Percentiles rank a stretch among this genome's conserved stretches.
phyloP scores from a whole-genome alignment of 495 filamentous ascomycete species.

The Coniosporium apollinis region DNA sequence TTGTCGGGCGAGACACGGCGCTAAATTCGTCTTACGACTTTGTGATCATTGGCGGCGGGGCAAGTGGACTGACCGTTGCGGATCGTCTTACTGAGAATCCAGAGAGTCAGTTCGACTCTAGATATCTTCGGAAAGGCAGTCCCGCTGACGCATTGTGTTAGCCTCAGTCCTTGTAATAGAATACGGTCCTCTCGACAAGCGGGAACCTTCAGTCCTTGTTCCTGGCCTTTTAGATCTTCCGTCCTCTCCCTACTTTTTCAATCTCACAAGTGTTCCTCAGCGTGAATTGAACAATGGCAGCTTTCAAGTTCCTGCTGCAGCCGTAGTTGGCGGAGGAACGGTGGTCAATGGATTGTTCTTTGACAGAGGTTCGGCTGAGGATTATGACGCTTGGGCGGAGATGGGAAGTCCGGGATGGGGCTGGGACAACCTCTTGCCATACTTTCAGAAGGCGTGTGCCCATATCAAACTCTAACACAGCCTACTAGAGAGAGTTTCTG shows the following conservation, averaged over 20 bases:
- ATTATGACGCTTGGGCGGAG: slow-evolving; percentile 9
- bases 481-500: too few relatives aligned
- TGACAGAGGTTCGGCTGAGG: slow-evolving; percentile 11
- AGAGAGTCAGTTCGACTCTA: too few relatives aligned
- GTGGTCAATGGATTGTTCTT: slow-evolving; percentile 15
- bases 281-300: slow-evolving; percentile 24
- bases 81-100: slow-evolving; percentile 14
- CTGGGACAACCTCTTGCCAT: slow-evolving; percentile 13
- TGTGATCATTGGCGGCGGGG: slow-evolving; percentile 15
- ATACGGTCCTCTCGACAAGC: too few relatives aligned
- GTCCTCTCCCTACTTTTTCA: too few relatives aligned
- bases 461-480: too few relatives aligned
- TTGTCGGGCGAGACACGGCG: too few relatives aligned
- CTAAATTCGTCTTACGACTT: slow-evolving; percentile 14
- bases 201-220: too few relatives aligned
- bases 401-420: slow-evolving; percentile 13
- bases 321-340: slow-evolving; percentile 25
- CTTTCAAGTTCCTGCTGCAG: slow-evolving; percentile 21
- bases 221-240: too few relatives aligned
- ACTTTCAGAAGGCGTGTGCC: slow-evolving; percentile 16
- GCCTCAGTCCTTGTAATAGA: too few relatives aligned
- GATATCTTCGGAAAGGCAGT: too few relatives aligned
- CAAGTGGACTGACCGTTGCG: slow-evolving; percentile 14
- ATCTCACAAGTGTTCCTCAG: slow-evolving; percentile 21
- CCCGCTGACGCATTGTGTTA: too few relatives aligned